Conservation (phyloP, 331 rosid genomes). For the Quercus phellos region DNA sequence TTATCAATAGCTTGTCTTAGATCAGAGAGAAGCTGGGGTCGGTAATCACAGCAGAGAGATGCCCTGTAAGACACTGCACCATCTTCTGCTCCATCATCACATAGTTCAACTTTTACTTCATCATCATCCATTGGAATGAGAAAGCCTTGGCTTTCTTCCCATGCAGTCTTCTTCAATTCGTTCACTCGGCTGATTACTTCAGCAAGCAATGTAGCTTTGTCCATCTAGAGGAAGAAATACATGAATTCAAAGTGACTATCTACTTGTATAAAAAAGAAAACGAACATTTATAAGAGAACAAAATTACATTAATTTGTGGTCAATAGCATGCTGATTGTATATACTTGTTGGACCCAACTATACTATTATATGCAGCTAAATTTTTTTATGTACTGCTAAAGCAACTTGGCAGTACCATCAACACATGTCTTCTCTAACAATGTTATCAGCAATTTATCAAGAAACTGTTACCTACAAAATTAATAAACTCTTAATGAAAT, state of each 20-base stretch:
- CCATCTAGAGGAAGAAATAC: conserved; percentile 44
- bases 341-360: too few relatives aligned
- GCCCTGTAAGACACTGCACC: conserved; percentile 51
- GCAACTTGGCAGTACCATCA: not conserved
- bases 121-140: conserved; percentile 72
- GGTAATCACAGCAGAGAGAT: conserved; percentile 65
- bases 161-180: conserved; percentile 61
- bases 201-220: conserved; percentile 76
- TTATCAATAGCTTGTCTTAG: conserved; percentile 56
- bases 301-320: too few relatives aligned
- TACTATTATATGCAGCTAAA: not conserved
- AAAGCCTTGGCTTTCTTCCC: conserved; percentile 61
- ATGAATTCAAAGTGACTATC: not conserved
- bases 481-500: not conserved
- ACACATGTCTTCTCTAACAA: not conserved
- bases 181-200: conserved; percentile 70
- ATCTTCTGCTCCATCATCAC: conserved; percentile 24
- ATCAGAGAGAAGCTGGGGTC: conserved; percentile 63
- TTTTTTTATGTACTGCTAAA: not conserved
- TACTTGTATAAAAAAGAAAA: not conserved
- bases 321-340: too few relatives aligned
- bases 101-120: conserved; percentile 70
- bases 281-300: not conserved
- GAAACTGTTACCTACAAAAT: not conserved
- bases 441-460: not conserved